These are phyloP conservation scores for Acanthamoeba healyi DNA, from an alignment of 208 protist species.

Conservation along the genomic window DNA sequence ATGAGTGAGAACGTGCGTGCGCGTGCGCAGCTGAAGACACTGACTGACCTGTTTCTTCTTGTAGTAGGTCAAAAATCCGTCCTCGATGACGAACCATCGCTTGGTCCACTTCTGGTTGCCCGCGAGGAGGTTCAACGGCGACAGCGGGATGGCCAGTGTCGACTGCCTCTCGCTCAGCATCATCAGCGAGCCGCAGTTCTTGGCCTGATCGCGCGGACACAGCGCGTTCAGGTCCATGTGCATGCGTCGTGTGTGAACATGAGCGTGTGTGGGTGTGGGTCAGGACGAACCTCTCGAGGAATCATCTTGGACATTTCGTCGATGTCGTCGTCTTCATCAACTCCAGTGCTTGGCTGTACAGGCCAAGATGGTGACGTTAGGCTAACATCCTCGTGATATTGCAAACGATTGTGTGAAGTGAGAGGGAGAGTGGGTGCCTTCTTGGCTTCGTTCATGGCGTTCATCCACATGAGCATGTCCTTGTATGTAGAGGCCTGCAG, in stretches of 20 bases:
- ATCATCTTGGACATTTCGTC: conserved; percentile 47
- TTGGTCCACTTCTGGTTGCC: conserved; percentile 51
- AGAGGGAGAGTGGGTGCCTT: neutral
- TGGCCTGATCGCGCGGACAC: neutral
- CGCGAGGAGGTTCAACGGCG: neutral
- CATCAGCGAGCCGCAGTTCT: conserved; percentile 12
- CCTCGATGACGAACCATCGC: conserved; percentile 70
- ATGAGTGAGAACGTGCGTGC: no score
- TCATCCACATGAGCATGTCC: conserved; percentile 62
- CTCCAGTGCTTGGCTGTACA: neutral
- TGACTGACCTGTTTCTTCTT: conserved; percentile 14
- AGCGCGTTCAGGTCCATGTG: neutral
- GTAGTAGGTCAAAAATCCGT: conserved; percentile 51
- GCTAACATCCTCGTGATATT: neutral
- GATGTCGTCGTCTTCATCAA: neutral
- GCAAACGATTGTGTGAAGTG: neutral
- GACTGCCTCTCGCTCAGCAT: neutral
- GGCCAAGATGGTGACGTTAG: neutral
- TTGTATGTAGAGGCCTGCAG: conserved; percentile 45
- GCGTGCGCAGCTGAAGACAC: no score
- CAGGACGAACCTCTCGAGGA: neutral
- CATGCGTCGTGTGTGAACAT: no score
- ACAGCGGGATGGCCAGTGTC: neutral
- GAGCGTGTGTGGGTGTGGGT: neutral
- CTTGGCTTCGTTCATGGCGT: conserved; percentile 42